These are phyloP conservation scores for Alternaria arborescens DNA, from an alignment of 2,329 filamentous ascomycete species.

Conservation along the genomic window DNA sequence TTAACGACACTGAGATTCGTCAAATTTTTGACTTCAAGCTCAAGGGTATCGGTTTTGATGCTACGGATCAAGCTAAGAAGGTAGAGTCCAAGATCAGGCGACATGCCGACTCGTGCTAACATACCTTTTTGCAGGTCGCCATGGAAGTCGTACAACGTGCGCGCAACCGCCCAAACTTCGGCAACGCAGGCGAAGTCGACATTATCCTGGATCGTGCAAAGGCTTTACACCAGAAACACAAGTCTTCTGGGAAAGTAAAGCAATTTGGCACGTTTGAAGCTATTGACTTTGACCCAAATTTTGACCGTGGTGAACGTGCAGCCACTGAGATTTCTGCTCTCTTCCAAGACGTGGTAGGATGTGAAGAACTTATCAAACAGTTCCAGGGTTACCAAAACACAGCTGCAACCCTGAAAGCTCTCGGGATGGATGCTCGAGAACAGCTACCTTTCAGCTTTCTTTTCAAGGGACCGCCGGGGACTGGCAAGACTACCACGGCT, in stretches of 20 bases:
- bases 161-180: conserved; percentile 71
- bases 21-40: conserved; percentile 71
- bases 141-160: conserved; percentile 68
- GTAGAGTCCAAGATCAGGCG: neutral
- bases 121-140: conserved; percentile 44
- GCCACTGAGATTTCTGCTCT: conserved; percentile 58
- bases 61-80: conserved; percentile 61
- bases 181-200: conserved; percentile 79
- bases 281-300: conserved; percentile 68
- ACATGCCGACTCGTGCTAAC: neutral
- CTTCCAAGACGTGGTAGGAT: conserved; percentile 68
- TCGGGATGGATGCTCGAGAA: conserved; percentile 64
- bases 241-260: conserved; percentile 38
- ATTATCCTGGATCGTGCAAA: conserved; percentile 70
- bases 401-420: conserved; percentile 60
- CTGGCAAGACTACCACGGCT: conserved; percentile 77
- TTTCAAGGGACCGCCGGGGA: conserved; percentile 72
- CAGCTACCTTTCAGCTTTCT: conserved; percentile 73
- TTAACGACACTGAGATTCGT: conserved; percentile 64
- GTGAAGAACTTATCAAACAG: conserved; percentile 62
- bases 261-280: conserved; percentile 51
- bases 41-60: conserved; percentile 62
- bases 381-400: conserved; percentile 65
- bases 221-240: conserved; percentile 57
- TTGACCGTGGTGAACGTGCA: conserved; percentile 60